These are phyloP conservation scores for Lignosus rhinocerotis DNA, from an alignment of 1,284 basidiomycete genomes.

Conservation along the genomic window DNA sequence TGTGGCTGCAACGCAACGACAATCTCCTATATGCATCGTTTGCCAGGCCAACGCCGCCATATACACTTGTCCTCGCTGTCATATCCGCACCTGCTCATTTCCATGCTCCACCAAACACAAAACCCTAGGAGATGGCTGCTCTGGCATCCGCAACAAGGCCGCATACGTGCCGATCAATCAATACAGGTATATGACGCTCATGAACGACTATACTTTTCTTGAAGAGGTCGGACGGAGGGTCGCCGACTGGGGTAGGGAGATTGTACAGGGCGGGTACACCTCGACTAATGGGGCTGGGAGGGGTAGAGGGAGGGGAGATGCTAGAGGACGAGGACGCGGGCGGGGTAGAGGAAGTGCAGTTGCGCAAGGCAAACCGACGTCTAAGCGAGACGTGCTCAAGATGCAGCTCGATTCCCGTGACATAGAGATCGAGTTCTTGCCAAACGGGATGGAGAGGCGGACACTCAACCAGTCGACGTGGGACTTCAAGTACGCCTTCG, in stretches of 20 bases:
- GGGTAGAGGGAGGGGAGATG: constrained; percentile 24
- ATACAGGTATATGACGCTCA: constrained; percentile 81
- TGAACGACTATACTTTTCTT: constrained; percentile 83
- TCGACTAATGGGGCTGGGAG: constrained; percentile 4
- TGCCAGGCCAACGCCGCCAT: constrained; percentile 51
- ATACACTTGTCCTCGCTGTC: constrained; percentile 85
- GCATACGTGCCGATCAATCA: constrained; percentile 77
- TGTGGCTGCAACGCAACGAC: constrained; percentile 8
- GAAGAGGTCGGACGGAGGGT: constrained; percentile 78
- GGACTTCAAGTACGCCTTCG: constrained; percentile 69
- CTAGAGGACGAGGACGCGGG: constrained; percentile 25
- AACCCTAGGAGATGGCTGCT: constrained; percentile 53
- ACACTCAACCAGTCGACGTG: constrained; percentile 78
- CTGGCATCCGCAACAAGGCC: constrained; percentile 72
- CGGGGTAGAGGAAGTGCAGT: constrained; percentile 35
- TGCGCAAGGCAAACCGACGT: constrained; percentile 31
- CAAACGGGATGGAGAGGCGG: constrained; percentile 80
- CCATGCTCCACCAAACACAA: constrained; percentile 77
- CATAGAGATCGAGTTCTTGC: constrained; percentile 75
- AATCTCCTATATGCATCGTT: constrained; percentile 44
- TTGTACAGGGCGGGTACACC: constrained; percentile 55
- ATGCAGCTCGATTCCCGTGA: constrained; percentile 65
- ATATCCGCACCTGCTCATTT: constrained; percentile 69
- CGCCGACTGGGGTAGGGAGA: constrained; percentile 70
- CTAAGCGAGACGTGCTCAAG: constrained; percentile 64